Percentiles rank a stretch among this genome's conserved stretches.
Evolutionary conservation across 495 filamentous ascomycete species (phyloP).

Genomic region (Penicillium desertorum): DNA sequence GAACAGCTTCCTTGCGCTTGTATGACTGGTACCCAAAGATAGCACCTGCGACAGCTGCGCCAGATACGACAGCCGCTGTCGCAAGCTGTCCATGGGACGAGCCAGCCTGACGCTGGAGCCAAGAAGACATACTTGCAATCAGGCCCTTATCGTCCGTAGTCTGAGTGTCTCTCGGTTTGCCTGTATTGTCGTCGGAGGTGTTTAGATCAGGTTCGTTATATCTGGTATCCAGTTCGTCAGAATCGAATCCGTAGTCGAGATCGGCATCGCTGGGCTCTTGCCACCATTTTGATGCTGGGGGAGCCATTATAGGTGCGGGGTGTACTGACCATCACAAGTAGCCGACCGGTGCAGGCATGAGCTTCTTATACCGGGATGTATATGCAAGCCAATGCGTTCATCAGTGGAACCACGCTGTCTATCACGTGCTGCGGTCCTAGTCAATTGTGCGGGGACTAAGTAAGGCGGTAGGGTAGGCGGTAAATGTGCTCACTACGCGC

Average conservation of each 20-base stretch:
- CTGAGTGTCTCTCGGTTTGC: conserved; percentile 11
- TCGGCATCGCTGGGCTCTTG: conserved; percentile 25
- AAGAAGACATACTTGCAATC: conserved; percentile 52
- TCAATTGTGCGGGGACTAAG: background rate
- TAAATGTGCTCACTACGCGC: background rate
- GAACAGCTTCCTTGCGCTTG: conserved; percentile 58
- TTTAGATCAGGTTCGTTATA: conserved; percentile 19
- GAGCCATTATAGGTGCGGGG: conserved; percentile 14
- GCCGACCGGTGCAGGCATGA: conserved; percentile 8
- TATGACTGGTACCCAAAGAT: conserved; percentile 73
- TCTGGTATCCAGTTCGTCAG: conserved; percentile 32
- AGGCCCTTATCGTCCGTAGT: conserved; percentile 16
- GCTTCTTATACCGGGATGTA: conserved; percentile 26
- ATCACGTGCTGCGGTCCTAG: conserved; percentile 20
- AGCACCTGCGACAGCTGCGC: conserved; percentile 67
- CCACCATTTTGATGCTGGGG: conserved; percentile 27
- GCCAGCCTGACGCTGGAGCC: conserved; percentile 54
- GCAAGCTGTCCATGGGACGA: conserved; percentile 65
- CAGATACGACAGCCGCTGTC: conserved; percentile 73
- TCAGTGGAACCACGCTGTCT: conserved; percentile 26
- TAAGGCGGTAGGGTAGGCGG: background rate
- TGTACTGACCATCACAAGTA: conserved; percentile 17
- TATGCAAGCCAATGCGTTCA: conserved; percentile 30
- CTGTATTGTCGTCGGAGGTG: conserved; percentile 5
- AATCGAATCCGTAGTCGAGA: conserved; percentile 35